These are phyloP conservation scores for Nasturtium officinale DNA, from an alignment of 345 rosid genomes.

Conservation along the genomic window DNA sequence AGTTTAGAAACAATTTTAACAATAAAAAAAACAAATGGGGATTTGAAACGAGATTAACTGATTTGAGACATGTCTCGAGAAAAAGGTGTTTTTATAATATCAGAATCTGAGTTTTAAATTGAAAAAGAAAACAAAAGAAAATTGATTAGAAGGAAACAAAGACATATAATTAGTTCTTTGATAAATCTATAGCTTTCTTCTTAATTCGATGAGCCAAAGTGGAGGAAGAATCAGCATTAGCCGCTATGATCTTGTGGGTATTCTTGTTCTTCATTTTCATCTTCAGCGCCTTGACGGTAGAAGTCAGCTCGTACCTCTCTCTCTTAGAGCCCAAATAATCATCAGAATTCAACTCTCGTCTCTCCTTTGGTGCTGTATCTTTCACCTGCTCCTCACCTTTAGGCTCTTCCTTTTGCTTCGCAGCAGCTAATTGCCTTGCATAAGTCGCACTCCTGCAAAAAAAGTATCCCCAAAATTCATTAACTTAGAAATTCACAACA, in stretches of 20 bases:
- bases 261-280: slow-evolving; percentile 62
- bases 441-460: slow-evolving; percentile 82
- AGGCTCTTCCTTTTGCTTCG: slow-evolving; percentile 51
- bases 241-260: slow-evolving; percentile 5
- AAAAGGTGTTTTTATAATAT: background rate
- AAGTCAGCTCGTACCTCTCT: slow-evolving; percentile 54
- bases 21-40: background rate
- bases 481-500: background rate
- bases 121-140: background rate
- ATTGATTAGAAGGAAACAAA: slow-evolving; percentile 31
- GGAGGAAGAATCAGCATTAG: slow-evolving; percentile 17
- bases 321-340: slow-evolving; percentile 45
- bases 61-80: background rate
- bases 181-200: slow-evolving; percentile 37
- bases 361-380: slow-evolving; percentile 13
- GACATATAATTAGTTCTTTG: slow-evolving; percentile 5
- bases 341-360: slow-evolving; percentile 23
- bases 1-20: background rate
- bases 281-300: slow-evolving; percentile 72
- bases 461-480: background rate
- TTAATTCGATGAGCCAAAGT: slow-evolving; percentile 33
- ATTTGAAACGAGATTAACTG: background rate
- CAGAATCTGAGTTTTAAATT: background rate
- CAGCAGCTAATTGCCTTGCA: slow-evolving; percentile 65
- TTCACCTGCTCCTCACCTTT: slow-evolving; percentile 42